These are phyloP conservation scores for Berberis vulgaris DNA, from an alignment of 164 flowering plant species.

Conservation along the genomic window DNA sequence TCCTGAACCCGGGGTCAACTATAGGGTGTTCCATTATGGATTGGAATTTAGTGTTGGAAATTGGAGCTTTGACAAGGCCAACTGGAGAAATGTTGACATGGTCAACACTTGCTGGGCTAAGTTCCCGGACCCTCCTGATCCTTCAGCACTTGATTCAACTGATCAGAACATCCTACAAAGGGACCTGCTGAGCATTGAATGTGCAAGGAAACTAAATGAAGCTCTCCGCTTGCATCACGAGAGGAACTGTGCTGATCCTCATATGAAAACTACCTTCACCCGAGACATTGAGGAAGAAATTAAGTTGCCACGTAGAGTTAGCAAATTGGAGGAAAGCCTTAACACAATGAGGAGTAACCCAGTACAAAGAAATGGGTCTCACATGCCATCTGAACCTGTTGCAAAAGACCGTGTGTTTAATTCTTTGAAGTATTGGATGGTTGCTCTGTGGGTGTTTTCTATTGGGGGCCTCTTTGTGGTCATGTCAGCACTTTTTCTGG, in stretches of 20 bases:
- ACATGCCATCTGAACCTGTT: slow-evolving; percentile 14
- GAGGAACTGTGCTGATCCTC: slow-evolving; percentile 53
- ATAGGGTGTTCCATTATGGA: slow-evolving; percentile 91
- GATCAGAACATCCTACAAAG: slow-evolving; percentile 33
- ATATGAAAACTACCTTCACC: slow-evolving; percentile 18
- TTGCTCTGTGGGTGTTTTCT: slow-evolving; percentile 54
- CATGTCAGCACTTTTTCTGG: slow-evolving; percentile 27
- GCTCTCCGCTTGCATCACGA: slow-evolving; percentile 68
- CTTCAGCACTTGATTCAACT: slow-evolving; percentile 41
- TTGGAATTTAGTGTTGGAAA: slow-evolving; percentile 68
- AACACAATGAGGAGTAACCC: slow-evolving; percentile 11
- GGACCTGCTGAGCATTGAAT: slow-evolving; percentile 81
- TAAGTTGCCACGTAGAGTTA: slow-evolving; percentile 29
- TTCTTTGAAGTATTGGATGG: slow-evolving; percentile 51
- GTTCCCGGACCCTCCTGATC: slow-evolving; percentile 92
- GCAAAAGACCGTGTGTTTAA: slow-evolving; percentile 20
- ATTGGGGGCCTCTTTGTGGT: slow-evolving; percentile 51
- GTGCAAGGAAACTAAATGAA: slow-evolving; percentile 60
- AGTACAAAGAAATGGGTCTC: slow-evolving; percentile 16
- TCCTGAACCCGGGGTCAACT: slow-evolving; percentile 67
- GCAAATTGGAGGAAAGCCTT: slow-evolving; percentile 12
- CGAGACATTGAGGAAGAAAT: slow-evolving; percentile 14
- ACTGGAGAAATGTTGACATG: slow-evolving; percentile 70
- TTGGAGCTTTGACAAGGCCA: slow-evolving; percentile 97
- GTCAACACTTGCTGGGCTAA: slow-evolving; percentile 86